A percentile compares a stretch with the other conserved stretches of the same genome.
Evolutionary conservation across 306 rosid species (phyloP).

Genomic region (Corylus americana): DNA sequence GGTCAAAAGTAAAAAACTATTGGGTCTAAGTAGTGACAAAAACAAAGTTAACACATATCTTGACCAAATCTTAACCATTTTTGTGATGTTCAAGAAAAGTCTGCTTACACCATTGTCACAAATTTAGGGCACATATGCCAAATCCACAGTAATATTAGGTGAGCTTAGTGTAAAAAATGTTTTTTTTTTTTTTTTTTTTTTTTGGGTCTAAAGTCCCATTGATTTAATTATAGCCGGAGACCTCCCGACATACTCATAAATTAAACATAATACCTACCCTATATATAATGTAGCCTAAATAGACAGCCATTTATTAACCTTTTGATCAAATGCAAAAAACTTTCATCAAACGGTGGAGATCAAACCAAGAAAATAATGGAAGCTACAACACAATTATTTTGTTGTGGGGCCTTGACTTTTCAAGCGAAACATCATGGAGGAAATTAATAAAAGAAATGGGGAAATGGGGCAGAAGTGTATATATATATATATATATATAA

Average conservation of each 20-base stretch:
- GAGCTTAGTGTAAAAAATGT: too few relatives aligned
- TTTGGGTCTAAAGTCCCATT: neutral
- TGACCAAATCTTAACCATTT: neutral
- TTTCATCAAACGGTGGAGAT: neutral
- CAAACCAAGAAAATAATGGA: neutral
- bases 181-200: too few relatives aligned
- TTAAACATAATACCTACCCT: neutral
- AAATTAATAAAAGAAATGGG: neutral
- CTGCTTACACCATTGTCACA: neutral
- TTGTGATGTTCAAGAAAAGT: neutral
- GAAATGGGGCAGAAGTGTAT: neutral
- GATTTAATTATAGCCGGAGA: neutral
- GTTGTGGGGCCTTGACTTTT: neutral
- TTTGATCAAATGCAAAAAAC: too few relatives aligned
- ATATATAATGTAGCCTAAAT: neutral
- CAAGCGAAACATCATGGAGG: neutral
- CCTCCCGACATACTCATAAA: neutral
- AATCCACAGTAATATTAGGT: conserved; percentile 16
- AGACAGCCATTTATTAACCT: too few relatives aligned
- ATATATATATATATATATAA: too few relatives aligned
- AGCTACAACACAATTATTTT: neutral
- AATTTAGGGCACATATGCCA: conserved; percentile 10
- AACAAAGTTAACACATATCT: neutral
- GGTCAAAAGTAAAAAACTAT: too few relatives aligned
- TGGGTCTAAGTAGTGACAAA: neutral